Percentiles rank a stretch among this genome's conserved stretches.
These are phyloP conservation scores for Phytophthora pistaciae DNA, from an alignment of 352 stramenopile species.

Conservation along the genomic window DNA sequence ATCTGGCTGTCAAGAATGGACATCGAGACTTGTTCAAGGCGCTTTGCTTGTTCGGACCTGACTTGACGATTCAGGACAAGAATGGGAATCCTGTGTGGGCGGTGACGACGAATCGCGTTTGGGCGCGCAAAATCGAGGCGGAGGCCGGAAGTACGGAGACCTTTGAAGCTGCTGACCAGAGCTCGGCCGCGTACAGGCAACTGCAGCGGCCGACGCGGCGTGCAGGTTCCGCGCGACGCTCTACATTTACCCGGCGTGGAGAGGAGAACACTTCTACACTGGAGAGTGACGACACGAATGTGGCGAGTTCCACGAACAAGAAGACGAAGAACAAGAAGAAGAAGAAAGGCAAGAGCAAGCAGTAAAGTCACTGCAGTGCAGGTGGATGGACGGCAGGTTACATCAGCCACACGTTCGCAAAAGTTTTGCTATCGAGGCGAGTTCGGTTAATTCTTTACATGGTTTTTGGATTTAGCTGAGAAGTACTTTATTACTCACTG, in stretches of 20 bases:
- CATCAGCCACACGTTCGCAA: background rate
- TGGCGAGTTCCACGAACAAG: background rate
- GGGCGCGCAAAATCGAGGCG: background rate
- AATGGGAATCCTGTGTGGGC: background rate
- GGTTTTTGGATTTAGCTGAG: too few species aligned
- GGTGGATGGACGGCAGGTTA: too few species aligned
- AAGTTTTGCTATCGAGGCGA: too few species aligned
- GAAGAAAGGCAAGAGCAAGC: background rate
- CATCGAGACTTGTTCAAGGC: background rate
- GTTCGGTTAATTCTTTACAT: too few species aligned
- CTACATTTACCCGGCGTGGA: background rate
- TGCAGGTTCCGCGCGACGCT: background rate
- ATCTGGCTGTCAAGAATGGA: background rate
- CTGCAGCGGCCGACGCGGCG: background rate
- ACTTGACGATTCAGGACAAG: conserved; percentile 1
- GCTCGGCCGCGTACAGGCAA: background rate
- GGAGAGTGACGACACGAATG: background rate
- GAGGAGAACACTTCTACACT: background rate
- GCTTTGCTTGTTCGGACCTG: background rate
- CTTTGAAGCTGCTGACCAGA: background rate
- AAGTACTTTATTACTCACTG: too few species aligned
- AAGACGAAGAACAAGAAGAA: background rate
- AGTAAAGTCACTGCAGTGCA: background rate
- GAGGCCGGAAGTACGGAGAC: background rate
- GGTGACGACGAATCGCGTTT: background rate